Percentiles rank a stretch among this genome's conserved stretches.
Evolutionary conservation across 176 grass and related monocot genomes (phyloP).

Genomic region (Cymbopogon citratus): DNA sequence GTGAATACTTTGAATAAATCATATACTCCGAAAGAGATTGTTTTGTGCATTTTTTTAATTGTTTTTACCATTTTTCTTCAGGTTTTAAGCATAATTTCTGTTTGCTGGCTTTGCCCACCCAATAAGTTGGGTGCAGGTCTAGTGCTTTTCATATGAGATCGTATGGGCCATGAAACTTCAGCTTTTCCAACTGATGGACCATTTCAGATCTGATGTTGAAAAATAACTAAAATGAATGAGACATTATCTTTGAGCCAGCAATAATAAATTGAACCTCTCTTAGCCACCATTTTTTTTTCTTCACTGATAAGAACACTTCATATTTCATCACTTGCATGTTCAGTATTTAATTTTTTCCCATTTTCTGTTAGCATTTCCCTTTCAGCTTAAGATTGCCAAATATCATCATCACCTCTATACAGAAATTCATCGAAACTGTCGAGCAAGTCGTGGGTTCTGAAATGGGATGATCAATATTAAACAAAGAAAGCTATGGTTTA

Average conservation of each 20-base stretch:
- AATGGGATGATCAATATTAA: background rate
- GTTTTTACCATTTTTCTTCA: background rate
- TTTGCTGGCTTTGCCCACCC: background rate
- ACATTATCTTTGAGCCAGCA: constrained; percentile 8
- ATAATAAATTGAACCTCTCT: background rate
- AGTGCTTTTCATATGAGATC: background rate
- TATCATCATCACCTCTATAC: background rate
- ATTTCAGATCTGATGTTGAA: constrained; percentile 23
- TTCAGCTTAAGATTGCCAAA: constrained; percentile 19
- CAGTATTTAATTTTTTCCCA: background rate
- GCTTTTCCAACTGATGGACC: constrained; percentile 17
- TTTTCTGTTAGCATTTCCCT: constrained; percentile 25
- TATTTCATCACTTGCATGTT: constrained; percentile 17
- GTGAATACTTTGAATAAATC: background rate
- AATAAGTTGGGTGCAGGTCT: background rate
- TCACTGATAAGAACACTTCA: background rate
- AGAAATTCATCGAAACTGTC: background rate
- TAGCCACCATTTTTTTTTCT: background rate
- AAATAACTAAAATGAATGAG: background rate
- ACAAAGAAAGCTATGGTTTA: background rate
- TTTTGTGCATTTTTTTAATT: background rate
- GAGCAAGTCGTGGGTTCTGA: constrained; percentile 10
- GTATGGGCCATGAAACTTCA: constrained; percentile 7
- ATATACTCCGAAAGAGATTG: too few species aligned
- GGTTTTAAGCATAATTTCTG: background rate